A percentile compares a stretch with the other conserved stretches of the same genome.
Evolutionary conservation across 2,329 filamentous ascomycete species (phyloP).

Genomic region (Colletotrichum trifolii): DNA sequence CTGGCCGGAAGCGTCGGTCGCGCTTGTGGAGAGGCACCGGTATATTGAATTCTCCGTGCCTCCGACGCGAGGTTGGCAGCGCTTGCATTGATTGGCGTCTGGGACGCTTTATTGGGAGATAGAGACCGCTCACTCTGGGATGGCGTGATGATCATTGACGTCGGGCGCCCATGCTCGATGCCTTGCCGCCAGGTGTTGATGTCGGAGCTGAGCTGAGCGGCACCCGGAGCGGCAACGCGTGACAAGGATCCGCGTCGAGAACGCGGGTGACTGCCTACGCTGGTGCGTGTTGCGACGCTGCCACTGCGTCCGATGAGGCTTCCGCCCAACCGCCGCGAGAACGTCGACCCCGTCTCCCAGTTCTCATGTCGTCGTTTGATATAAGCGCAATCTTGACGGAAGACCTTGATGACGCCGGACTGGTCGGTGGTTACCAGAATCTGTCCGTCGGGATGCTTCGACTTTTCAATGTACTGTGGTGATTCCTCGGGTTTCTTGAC

Average conservation of each 20-base stretch:
- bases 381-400: constrained; percentile 92
- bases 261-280: constrained; percentile 57
- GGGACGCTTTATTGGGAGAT: constrained; percentile 61
- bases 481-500: constrained; percentile 70
- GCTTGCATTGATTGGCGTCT: constrained; percentile 50
- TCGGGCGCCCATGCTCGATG: constrained; percentile 58
- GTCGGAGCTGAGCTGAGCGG: constrained; percentile 64
- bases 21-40: constrained; percentile 40
- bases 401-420: constrained; percentile 90
- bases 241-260: constrained; percentile 67
- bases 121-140: constrained; percentile 64
- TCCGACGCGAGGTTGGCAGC: constrained; percentile 57
- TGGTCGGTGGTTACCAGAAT: constrained; percentile 94
- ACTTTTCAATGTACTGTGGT: constrained; percentile 81
- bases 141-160: constrained; percentile 50
- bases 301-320: constrained; percentile 67
- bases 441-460: constrained; percentile 81
- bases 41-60: constrained; percentile 58
- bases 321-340: constrained; percentile 73
- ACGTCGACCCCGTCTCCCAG: constrained; percentile 82
- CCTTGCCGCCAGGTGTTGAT: constrained; percentile 90
- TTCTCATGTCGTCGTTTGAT: constrained; percentile 79
- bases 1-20: constrained; percentile 47
- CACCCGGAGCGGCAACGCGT: constrained; percentile 43
- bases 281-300: constrained; percentile 67